A percentile compares a stretch with the other conserved stretches of the same genome.
Evolutionary conservation across 139 green algal species (phyloP).

Genomic region (Yamagishiella unicocca): DNA sequence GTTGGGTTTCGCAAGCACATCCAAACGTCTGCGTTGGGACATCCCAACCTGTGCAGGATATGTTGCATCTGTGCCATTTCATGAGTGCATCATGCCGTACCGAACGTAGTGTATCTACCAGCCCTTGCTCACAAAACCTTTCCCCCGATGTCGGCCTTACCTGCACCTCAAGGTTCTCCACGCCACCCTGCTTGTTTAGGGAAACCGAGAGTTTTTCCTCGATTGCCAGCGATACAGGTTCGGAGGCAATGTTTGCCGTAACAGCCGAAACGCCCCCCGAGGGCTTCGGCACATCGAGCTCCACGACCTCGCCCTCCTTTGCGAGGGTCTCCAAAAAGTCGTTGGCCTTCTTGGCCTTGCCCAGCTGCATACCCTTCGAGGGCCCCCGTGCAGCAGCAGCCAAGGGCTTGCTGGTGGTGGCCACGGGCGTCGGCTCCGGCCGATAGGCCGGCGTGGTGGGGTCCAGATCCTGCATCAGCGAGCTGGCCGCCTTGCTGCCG

Average conservation of each 20-base stretch:
- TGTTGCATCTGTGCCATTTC: too few relatives aligned
- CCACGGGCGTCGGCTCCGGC: neutral
- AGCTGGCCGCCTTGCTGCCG: conserved; percentile 35
- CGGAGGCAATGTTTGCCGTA: conserved; percentile 46
- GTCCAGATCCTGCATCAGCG: neutral
- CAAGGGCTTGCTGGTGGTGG: neutral
- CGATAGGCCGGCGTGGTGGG: neutral
- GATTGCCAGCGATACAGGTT: conserved; percentile 74
- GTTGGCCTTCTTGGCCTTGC: conserved; percentile 86
- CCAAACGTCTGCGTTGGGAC: too few relatives aligned
- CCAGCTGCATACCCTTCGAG: conserved; percentile 87
- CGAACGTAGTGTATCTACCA: too few relatives aligned
- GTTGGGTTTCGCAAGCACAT: too few relatives aligned
- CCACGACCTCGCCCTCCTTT: conserved; percentile 84
- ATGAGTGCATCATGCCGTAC: too few relatives aligned
- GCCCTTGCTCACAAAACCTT: too few relatives aligned
- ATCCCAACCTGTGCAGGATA: too few relatives aligned
- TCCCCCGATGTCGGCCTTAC: too few relatives aligned
- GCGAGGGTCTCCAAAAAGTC: conserved; percentile 89
- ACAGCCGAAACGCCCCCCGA: conserved; percentile 34
- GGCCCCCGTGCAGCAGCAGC: conserved; percentile 44
- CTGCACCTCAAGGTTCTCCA: conserved; percentile 96
- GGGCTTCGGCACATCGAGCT: conserved; percentile 59
- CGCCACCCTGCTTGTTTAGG: conserved; percentile 90
- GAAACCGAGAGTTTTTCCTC: conserved; percentile 89